Base-by-base conservation (phyloP, 2,329 filamentous ascomycete species). In the Xylaria sp. region DNA sequence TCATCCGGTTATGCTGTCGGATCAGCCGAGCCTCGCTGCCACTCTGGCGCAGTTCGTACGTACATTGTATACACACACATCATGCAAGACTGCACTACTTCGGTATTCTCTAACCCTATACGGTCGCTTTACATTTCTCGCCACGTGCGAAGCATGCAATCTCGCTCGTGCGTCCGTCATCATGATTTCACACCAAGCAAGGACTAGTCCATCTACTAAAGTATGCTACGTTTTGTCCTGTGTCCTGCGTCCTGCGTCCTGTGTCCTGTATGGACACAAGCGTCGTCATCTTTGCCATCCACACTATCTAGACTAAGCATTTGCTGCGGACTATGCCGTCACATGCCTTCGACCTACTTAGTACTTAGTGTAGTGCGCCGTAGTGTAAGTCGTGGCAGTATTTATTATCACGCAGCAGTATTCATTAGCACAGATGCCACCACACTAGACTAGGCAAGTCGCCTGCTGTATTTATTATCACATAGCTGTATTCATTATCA, bases 101-200 rank as follows among this genome's bases (percentile, higher is more conserved):
- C 19, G 43, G 7, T 40, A 10, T 41, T 49, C 10, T 51, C 37
- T 60, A 25, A n/a, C 21, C 37, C 13, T 43, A n/a, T 44, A 53
- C 33, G 33, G 27, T 15, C 33, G 33, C 19, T 15, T 35, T 41
- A 27, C 27, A 19, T 23, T 25, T 25, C 15, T 55, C 37, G 60
- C 60, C 55, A 59, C 60, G 60, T 62, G 60, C 48, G 33, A 47
- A 37, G 31, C 51, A 55, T 54, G 55, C 49, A 52, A 35, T 33
- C 37, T 43, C 17, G 29, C 19, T 49, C 35, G 23, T 49, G 48
- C 54, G 31, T 47, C 41, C 29, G 29, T 38, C 43, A 38, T 35
- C 27, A 37, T 17, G 27, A 48, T 49, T 43, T 15, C 23, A 40
- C 58, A n/a, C 21, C 23, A 13, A 44, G 19, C 33, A 23, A 48